A percentile compares a stretch with the other conserved stretches of the same genome.
Conservation (phyloP, 345 rosid species). For the Populus alba region DNA sequence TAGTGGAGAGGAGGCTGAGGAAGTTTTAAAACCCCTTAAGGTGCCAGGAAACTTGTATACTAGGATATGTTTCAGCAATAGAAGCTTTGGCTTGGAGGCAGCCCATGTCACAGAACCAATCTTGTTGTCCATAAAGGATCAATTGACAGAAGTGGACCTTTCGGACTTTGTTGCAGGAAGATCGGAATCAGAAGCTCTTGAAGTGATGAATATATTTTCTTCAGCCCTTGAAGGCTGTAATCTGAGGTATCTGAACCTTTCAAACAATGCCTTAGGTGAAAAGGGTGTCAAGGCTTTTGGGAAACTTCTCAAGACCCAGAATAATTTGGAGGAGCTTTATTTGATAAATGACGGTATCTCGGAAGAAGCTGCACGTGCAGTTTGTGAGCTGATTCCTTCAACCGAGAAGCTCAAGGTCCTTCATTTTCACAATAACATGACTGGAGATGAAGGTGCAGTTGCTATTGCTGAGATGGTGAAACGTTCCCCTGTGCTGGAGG, state of each 20-base stretch:
- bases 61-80: slow-evolving; percentile 86
- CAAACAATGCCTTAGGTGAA: slow-evolving; percentile 90
- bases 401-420: slow-evolving; percentile 73
- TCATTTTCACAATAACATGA: slow-evolving; percentile 93
- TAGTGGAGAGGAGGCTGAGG: slow-evolving; percentile 75
- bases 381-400: slow-evolving; percentile 78
- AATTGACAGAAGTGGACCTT: slow-evolving; percentile 77
- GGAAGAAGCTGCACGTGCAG: slow-evolving; percentile 82
- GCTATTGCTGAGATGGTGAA: slow-evolving; percentile 76
- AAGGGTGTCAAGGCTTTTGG: slow-evolving; percentile 87
- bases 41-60: slow-evolving; percentile 66
- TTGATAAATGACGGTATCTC: slow-evolving; percentile 92
- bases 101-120: slow-evolving; percentile 76
- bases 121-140: slow-evolving; percentile 59
- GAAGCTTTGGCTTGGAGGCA: slow-evolving; percentile 84
- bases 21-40: slow-evolving; percentile 66
- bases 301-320: slow-evolving; percentile 66
- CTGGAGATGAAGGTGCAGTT: slow-evolving; percentile 84
- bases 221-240: slow-evolving; percentile 65
- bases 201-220: slow-evolving; percentile 77
- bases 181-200: slow-evolving; percentile 84
- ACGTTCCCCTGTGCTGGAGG: slow-evolving; percentile 56
- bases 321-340: slow-evolving; percentile 70
- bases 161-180: slow-evolving; percentile 93
- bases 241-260: slow-evolving; percentile 69